Percentiles rank a stretch among this genome's conserved stretches.
These are phyloP conservation scores for Wickerhamomyces xylosicus DNA, from an alignment of 805 yeast species.

Conservation along the genomic window DNA sequence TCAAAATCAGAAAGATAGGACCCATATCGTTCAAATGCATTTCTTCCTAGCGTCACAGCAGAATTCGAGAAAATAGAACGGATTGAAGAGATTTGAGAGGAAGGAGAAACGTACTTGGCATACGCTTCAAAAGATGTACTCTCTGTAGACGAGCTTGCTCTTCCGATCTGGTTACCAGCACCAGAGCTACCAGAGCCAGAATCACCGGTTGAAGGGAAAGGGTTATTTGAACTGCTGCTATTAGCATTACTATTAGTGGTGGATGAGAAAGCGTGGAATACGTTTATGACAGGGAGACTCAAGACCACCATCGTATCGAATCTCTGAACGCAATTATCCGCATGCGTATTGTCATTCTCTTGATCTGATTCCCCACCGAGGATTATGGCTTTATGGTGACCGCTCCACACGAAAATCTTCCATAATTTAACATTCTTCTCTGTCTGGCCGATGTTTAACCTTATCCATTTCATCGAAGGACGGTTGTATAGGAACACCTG, in stretches of 20 bases:
- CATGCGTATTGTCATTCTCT: background rate
- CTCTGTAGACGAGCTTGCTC: conserved; percentile 5
- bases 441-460: conserved; percentile 35
- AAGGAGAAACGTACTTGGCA: conserved; percentile 68
- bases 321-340: conserved; percentile 28
- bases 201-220: conserved; percentile 2
- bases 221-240: conserved; percentile 11
- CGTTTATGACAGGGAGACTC: conserved; percentile 45
- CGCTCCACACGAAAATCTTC: conserved; percentile 65
- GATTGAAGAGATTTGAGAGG: conserved; percentile 52
- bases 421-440: conserved; percentile 35
- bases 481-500: conserved; percentile 41
- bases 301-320: conserved; percentile 36
- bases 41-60: conserved; percentile 69
- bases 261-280: conserved; percentile 16
- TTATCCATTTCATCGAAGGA: conserved; percentile 54
- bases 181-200: background rate
- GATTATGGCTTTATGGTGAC: conserved; percentile 62
- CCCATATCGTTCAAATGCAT: conserved; percentile 60
- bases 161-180: background rate
- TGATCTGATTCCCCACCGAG: conserved; percentile 34
- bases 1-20: conserved; percentile 61
- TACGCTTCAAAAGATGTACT: conserved; percentile 46
- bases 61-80: conserved; percentile 66
- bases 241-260: conserved; percentile 3